phyloP scores from a whole-genome alignment of 148 eudicot species.

The Camellia japonica region DNA sequence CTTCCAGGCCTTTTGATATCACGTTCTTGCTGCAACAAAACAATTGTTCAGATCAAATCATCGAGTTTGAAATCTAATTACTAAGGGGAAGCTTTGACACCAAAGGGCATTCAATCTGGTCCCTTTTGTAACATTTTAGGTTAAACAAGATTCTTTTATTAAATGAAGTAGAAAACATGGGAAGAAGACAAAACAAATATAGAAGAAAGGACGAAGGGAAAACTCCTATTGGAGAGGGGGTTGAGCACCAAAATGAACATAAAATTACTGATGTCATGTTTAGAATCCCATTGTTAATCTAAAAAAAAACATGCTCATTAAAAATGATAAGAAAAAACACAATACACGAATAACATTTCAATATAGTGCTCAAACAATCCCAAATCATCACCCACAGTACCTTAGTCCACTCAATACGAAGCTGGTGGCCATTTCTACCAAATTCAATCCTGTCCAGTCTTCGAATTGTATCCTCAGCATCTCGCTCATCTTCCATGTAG shows the following conservation, averaged over 20 bases:
- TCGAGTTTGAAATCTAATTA: neutral
- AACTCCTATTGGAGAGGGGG: neutral
- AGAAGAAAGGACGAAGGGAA: neutral
- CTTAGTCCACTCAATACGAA: slow-evolving; percentile 95
- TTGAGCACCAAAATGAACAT: neutral
- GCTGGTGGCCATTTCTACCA: slow-evolving; percentile 77
- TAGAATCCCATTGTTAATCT: neutral
- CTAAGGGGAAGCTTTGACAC: neutral
- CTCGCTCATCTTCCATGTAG: slow-evolving; percentile 86
- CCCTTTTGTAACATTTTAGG: neutral
- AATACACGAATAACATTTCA: neutral
- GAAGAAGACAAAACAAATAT: neutral
- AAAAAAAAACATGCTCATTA: neutral
- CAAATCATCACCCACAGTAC: slow-evolving; percentile 21
- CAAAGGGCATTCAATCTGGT: neutral
- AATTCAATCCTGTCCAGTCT: slow-evolving; percentile 68
- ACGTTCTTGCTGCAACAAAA: slow-evolving; percentile 66
- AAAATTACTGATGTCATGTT: neutral
- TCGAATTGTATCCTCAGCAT: slow-evolving; percentile 72
- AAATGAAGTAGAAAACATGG: neutral
- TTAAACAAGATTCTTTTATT: neutral
- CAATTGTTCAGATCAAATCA: slow-evolving; percentile 3
- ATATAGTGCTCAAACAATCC: neutral
- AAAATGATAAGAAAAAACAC: neutral
- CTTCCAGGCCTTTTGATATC: slow-evolving; percentile 53